Conservation (phyloP, 805 yeast genomes). For the Lachancea sp. region DNA sequence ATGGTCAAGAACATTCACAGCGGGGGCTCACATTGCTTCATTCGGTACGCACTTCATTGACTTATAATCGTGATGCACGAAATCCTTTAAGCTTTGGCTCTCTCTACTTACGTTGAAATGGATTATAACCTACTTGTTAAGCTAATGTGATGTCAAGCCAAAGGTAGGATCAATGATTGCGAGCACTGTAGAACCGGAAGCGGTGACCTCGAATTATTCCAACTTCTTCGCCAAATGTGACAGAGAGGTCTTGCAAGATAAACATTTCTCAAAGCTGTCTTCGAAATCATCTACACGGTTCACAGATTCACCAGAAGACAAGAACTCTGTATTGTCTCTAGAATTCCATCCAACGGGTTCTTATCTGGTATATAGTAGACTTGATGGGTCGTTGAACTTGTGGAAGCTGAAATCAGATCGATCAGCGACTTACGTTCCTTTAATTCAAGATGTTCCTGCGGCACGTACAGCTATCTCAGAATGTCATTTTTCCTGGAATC, state of each 20-base stretch:
- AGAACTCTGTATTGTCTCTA: constrained; percentile 21
- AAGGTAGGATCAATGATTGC: background rate
- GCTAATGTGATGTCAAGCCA: no score
- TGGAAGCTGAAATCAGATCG: constrained; percentile 17
- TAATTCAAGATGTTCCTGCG: constrained; percentile 12
- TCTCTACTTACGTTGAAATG: no score
- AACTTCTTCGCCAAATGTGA: constrained; percentile 2
- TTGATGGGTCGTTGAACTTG: constrained; percentile 29
- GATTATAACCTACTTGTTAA: no score
- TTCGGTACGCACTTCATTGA: no score
- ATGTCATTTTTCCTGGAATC: constrained; percentile 25
- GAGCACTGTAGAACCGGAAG: background rate
- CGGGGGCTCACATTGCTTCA: no score
- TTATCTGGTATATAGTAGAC: constrained; percentile 26
- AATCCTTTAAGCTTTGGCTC: no score
- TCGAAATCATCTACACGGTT: constrained; percentile 23
- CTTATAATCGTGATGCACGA: no score
- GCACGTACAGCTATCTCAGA: constrained; percentile 3
- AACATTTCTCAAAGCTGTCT: constrained; percentile 15
- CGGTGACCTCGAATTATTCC: background rate
- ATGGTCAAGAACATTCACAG: no score
- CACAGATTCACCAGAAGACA: constrained; percentile 7
- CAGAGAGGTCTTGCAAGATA: constrained; percentile 20
- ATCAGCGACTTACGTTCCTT: constrained; percentile 8
- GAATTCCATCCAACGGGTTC: constrained; percentile 27